Conservation (phyloP, 1,139 yeast genomes). For the Zygosaccharomyces sapae region DNA sequence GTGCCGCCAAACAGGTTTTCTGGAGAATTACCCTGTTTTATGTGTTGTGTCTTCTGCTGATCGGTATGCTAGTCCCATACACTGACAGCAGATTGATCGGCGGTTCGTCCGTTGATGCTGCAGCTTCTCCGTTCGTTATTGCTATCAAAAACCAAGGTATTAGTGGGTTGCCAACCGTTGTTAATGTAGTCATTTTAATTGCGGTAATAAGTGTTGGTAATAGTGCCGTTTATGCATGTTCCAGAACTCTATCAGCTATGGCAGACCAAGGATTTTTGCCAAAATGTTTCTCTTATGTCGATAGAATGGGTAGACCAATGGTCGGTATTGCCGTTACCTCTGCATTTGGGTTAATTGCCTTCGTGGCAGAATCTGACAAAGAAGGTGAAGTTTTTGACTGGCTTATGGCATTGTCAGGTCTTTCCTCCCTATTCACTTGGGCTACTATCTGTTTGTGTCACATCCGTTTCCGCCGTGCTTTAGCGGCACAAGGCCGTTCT, state of each 20-base stretch:
- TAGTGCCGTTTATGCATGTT: slow-evolving; percentile 59
- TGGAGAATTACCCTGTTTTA: slow-evolving; percentile 68
- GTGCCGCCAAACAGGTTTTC: slow-evolving; percentile 69
- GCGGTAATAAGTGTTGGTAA: slow-evolving; percentile 72
- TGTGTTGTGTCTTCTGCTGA: slow-evolving; percentile 43
- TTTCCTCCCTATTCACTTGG: slow-evolving; percentile 67
- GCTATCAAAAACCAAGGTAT: slow-evolving; percentile 54
- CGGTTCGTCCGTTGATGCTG: slow-evolving; percentile 45
- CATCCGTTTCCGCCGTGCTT: slow-evolving; percentile 61
- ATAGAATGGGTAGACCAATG: slow-evolving; percentile 64
- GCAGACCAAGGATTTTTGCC: slow-evolving; percentile 66
- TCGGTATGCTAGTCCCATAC: slow-evolving; percentile 48
- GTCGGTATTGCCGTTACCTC: slow-evolving; percentile 49
- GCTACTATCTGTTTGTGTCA: slow-evolving; percentile 58
- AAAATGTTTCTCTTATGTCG: slow-evolving; percentile 58
- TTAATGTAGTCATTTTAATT: slow-evolving; percentile 50
- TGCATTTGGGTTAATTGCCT: slow-evolving; percentile 53
- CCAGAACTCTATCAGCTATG: slow-evolving; percentile 62
- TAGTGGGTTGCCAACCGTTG: slow-evolving; percentile 51
- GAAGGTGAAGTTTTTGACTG: slow-evolving; percentile 59
- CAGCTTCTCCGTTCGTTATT: slow-evolving; percentile 62
- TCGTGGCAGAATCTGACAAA: slow-evolving; percentile 54
- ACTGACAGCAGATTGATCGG: slow-evolving; percentile 40
- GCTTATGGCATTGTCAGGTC: slow-evolving; percentile 64
- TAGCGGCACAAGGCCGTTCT: slow-evolving; percentile 53